Conservation (phyloP, 2,329 filamentous ascomycete genomes). For the Claviceps citrina region DNA sequence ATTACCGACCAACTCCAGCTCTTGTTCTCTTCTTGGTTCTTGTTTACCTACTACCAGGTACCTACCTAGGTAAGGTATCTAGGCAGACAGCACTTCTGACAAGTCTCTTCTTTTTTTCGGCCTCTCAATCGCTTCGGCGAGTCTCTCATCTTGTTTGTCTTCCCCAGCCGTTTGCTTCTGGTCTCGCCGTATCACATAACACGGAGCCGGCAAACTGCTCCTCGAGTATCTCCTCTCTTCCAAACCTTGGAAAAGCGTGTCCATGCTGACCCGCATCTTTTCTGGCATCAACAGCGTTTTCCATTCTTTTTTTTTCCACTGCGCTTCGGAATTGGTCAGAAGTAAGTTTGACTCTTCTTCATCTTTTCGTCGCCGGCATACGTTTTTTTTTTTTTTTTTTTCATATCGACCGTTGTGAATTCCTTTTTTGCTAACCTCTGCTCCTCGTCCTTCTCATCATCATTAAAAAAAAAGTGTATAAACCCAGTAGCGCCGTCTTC, state of each 20-base stretch:
- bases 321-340: background rate
- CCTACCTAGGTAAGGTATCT: too few species aligned
- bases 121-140: background rate
- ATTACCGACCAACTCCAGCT: background rate
- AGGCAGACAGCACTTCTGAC: background rate
- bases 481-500: background rate
- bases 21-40: background rate
- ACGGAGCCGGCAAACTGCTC: slow-evolving; percentile 2
- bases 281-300: background rate
- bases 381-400: too few species aligned
- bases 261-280: background rate
- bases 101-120: background rate
- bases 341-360: background rate
- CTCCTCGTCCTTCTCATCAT: background rate
- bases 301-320: background rate
- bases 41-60: too few species aligned
- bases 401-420: too few species aligned
- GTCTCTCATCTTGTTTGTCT: background rate
- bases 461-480: slow-evolving; percentile 1
- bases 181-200: slow-evolving; percentile 1
- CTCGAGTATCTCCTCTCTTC: background rate
- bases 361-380: background rate
- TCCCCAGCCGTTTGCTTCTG: slow-evolving; percentile 1
- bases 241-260: background rate
- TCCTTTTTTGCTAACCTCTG: background rate